Percentiles rank a stretch among this genome's conserved stretches.
Evolutionary conservation across 2,329 filamentous ascomycete species (phyloP).

Genomic region (Paraphaeosphaeria sporulosa): DNA sequence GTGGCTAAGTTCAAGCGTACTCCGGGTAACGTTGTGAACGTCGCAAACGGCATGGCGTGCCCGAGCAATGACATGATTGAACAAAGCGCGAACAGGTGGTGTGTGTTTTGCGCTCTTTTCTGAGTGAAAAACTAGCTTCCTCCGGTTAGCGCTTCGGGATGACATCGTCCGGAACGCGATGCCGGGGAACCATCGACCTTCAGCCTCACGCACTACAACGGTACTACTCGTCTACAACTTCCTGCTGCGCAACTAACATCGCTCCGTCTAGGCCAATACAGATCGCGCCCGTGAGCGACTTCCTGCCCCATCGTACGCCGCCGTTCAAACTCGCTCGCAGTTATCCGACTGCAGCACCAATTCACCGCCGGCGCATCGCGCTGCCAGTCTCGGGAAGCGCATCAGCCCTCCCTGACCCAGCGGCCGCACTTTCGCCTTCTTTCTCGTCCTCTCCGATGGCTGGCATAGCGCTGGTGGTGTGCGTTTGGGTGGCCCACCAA

Average conservation of each 20-base stretch:
- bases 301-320: neutral
- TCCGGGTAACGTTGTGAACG: neutral
- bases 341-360: neutral
- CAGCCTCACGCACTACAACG: slow-evolving; percentile 5
- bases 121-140: neutral
- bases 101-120: neutral
- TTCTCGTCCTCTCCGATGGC: slow-evolving; percentile 7
- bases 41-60: neutral
- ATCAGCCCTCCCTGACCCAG: slow-evolving; percentile 15
- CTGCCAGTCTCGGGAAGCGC: slow-evolving; percentile 18
- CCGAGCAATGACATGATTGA: neutral
- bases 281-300: neutral
- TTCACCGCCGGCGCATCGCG: slow-evolving; percentile 27
- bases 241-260: neutral
- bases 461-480: slow-evolving; percentile 7
- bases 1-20: neutral
- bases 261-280: neutral
- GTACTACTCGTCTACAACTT: neutral
- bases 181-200: neutral
- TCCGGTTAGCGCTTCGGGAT: neutral
- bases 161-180: neutral
- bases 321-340: neutral
- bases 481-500: slow-evolving; percentile 33
- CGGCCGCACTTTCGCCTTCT: slow-evolving; percentile 9
- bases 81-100: neutral